Evolutionary conservation across 2,329 filamentous ascomycete genomes (phyloP), one percentile per base, ranked within the genome.

Genomic region (Cyphellophora attinorum): DNA sequence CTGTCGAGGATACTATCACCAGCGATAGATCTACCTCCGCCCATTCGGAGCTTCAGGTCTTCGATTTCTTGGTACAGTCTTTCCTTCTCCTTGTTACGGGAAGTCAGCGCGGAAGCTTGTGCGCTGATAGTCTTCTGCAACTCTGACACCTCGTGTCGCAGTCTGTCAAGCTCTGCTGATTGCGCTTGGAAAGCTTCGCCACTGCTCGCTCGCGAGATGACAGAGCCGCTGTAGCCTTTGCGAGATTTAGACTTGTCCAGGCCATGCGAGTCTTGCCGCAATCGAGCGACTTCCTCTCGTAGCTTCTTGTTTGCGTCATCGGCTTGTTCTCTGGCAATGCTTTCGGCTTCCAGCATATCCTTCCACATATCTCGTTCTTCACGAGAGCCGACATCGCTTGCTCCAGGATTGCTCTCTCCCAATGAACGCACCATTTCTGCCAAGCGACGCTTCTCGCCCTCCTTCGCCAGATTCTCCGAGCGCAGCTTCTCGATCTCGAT

Each of bases 21-120:
- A 2, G 85, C 67, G 35, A 73, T 58, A 3, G 74, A 78, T 37
- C 69, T 62, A 52, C 47, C 72, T 34, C 56, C 58, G 43, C 85
- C 78, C 35, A 86, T 79, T 46, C 86, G 80, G 50, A 96, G 76
- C 61, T 96, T 98, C 42, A 98, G 68, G 42, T 95, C 88, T 59
- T 98, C 91, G 43, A 96, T 96, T 56, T 98, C 89, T 54, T 94
- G 85, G 57, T 96, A 93, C 6, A 98, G 68, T 4, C 86, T 77
- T 55, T 96, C 88, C 54, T 94, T 93, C 55, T 98, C 91, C 16
- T 86, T 81, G 52, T 95, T 95, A 15, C 91, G 75, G 21, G 91
- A 96, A 1, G 89, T 95, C 19, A 98, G 72, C 85, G 98, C 96
- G 0, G 88, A 95, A 1, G 88, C 93, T 56, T 98, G 91, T 3